These are phyloP conservation scores for Colletotrichum tanaceti DNA, from an alignment of 2,329 filamentous ascomycete species.

Conservation along the genomic window DNA sequence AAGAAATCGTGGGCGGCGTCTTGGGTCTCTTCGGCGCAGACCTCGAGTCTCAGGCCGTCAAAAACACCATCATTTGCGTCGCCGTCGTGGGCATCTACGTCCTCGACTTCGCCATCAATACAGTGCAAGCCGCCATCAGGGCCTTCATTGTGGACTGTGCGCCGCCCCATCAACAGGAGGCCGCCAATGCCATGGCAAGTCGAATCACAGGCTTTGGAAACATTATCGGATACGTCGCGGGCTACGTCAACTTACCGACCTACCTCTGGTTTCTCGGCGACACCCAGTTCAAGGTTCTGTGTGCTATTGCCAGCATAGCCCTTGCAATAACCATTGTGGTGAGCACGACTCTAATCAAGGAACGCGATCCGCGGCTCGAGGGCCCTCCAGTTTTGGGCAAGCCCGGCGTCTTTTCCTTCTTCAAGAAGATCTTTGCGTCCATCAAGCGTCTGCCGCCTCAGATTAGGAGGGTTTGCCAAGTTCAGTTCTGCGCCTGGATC, in stretches of 20 bases:
- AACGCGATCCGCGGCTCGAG: constrained; percentile 83
- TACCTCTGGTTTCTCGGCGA: constrained; percentile 83
- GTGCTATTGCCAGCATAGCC: constrained; percentile 82
- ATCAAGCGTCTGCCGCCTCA: constrained; percentile 84
- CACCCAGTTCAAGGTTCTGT: constrained; percentile 93
- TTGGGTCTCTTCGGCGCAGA: constrained; percentile 78
- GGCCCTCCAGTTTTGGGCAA: constrained; percentile 69
- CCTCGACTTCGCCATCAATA: constrained; percentile 95
- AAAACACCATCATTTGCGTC: constrained; percentile 75
- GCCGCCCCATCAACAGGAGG: constrained; percentile 91
- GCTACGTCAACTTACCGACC: constrained; percentile 82
- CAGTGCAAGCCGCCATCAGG: constrained; percentile 91
- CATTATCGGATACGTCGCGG: constrained; percentile 89
- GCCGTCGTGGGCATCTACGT: constrained; percentile 90
- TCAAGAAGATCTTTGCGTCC: constrained; percentile 79
- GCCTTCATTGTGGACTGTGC: constrained; percentile 95
- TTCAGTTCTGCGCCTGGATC: constrained; percentile 90
- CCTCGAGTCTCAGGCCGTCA: constrained; percentile 71
- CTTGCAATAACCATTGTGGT: constrained; percentile 77
- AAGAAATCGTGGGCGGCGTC: constrained; percentile 76
- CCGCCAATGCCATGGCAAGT: constrained; percentile 94
- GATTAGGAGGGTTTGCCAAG: constrained; percentile 82
- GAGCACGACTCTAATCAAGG: constrained; percentile 76
- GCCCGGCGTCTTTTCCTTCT: constrained; percentile 80
- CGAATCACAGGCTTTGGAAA: constrained; percentile 88